Evolutionary conservation across 306 rosid genomes (phyloP).

Genomic region (Prosopis cineraria): DNA sequence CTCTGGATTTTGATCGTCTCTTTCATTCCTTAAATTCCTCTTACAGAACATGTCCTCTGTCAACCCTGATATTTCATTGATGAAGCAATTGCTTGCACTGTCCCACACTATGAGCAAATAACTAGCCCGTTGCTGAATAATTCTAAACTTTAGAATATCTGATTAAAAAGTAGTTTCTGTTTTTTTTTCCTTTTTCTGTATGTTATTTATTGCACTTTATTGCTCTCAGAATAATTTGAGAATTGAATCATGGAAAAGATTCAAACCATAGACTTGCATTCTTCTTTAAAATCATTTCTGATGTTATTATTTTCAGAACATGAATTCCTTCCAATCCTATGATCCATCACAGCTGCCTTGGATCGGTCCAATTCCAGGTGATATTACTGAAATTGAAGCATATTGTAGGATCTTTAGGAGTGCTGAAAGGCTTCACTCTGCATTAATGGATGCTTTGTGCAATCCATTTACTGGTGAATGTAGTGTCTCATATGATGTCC

Average conservation of each 20-base stretch:
- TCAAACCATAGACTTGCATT: slow-evolving; percentile 20
- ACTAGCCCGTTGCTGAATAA: background rate
- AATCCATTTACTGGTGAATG: slow-evolving; percentile 83
- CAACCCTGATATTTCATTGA: background rate
- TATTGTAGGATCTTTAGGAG: slow-evolving; percentile 88
- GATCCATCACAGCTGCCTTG: slow-evolving; percentile 53
- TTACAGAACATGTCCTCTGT: background rate
- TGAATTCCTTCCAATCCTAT: slow-evolving; percentile 50
- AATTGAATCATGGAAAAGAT: slow-evolving; percentile 18
- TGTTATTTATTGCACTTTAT: background rate
- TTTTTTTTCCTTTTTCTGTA: background rate
- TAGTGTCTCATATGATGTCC: slow-evolving; percentile 68
- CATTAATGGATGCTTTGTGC: slow-evolving; percentile 79
- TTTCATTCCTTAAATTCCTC: background rate
- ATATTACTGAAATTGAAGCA: slow-evolving; percentile 95
- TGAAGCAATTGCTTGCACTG: background rate
- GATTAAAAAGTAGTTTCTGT: background rate
- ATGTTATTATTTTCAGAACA: slow-evolving; percentile 33
- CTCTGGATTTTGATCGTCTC: background rate
- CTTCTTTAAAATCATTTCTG: background rate
- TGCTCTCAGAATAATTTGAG: background rate
- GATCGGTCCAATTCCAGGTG: slow-evolving; percentile 94
- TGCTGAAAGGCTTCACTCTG: slow-evolving; percentile 72
- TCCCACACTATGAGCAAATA: background rate
- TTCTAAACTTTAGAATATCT: background rate